Evolutionary conservation across 2,329 filamentous ascomycete genomes (phyloP), one percentile per base, ranked within the genome.

Genomic region (Arthrobotrys iridis): DNA sequence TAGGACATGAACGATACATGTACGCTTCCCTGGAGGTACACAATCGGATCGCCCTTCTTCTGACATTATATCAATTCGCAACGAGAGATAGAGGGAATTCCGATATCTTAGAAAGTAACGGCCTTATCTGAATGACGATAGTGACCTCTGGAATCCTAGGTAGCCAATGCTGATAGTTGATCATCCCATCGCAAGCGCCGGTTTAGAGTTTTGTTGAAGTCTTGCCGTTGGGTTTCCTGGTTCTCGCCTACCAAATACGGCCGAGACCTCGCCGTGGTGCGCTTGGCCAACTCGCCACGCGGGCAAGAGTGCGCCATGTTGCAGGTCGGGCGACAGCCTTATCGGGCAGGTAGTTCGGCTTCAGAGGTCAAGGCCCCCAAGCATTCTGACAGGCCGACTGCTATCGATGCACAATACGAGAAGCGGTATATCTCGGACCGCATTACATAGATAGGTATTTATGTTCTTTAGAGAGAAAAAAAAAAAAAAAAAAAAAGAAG

Each of bases 201-300:
- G 15, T 18, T 45, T 40, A 48, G 37, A 28, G 28, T 35, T 57
- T 28, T 11, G 33, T 26, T 35, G 20, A 40, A 48, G 58, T 11
- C 37, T 24, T 52, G 65, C 41, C 18, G 26, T 18, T 33, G 58
- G 33, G n/a, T 41, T 41, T 18, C 35, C 26, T 0, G 26, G n/a
- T 71, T 58, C 26, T 63, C 35, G 66, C 66, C 66, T 71, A 48
- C 66, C 66, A 63, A 46, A 63, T 71, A 15, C 62, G 66, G 66
- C 20, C 45, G 58, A 22, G 40, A 50, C 55, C 45, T 55, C 58
- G 35, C 22, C 55, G 46, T 33, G 37, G 40, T 30, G 41, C 22
- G 40, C 30, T 68, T 58, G 55, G 55, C 22, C 18, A 55, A 55
- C 11, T 64, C 66, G 66, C 66, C 66, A 71, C 66, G 66, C 66